A percentile compares a stretch with the other conserved stretches of the same genome.
These are phyloP conservation scores for Ramaria rubella DNA, from an alignment of 768 basidiomycete genomes.

Conservation along the genomic window DNA sequence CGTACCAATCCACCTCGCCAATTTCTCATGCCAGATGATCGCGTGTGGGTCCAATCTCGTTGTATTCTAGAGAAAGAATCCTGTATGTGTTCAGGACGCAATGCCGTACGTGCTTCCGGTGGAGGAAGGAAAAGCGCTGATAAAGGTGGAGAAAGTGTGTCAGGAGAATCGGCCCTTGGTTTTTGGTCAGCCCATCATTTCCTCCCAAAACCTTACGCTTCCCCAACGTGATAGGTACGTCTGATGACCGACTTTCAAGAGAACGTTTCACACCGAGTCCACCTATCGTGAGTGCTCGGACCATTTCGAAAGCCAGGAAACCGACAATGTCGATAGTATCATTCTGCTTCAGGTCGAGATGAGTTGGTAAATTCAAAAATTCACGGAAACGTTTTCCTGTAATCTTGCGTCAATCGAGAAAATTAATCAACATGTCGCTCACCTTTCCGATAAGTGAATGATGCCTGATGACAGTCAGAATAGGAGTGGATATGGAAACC, in stretches of 20 bases:
- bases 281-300: slow-evolving; percentile 84
- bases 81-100: slow-evolving; percentile 81
- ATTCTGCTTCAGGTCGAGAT: slow-evolving; percentile 82
- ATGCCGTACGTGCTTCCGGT: slow-evolving; percentile 69
- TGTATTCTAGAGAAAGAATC: slow-evolving; percentile 91
- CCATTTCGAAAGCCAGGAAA: slow-evolving; percentile 96
- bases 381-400: slow-evolving; percentile 91
- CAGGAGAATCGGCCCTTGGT: slow-evolving; percentile 47
- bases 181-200: slow-evolving; percentile 35
- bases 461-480: slow-evolving; percentile 93
- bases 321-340: slow-evolving; percentile 96
- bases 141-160: slow-evolving; percentile 60
- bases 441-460: slow-evolving; percentile 97
- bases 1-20: slow-evolving; percentile 82
- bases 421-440: slow-evolving; percentile 15
- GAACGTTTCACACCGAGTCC: slow-evolving; percentile 79
- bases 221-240: slow-evolving; percentile 43
- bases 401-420: background rate
- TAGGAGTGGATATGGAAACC: slow-evolving; percentile 35
- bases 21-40: slow-evolving; percentile 82
- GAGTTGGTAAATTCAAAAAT: slow-evolving; percentile 82
- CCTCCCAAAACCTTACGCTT: slow-evolving; percentile 55
- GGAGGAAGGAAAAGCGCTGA: slow-evolving; percentile 78
- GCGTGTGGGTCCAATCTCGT: slow-evolving; percentile 70
- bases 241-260: slow-evolving; percentile 53